These are phyloP conservation scores for Grigorovia jiainica DNA, from an alignment of 805 yeast species.

Conservation along the genomic window DNA sequence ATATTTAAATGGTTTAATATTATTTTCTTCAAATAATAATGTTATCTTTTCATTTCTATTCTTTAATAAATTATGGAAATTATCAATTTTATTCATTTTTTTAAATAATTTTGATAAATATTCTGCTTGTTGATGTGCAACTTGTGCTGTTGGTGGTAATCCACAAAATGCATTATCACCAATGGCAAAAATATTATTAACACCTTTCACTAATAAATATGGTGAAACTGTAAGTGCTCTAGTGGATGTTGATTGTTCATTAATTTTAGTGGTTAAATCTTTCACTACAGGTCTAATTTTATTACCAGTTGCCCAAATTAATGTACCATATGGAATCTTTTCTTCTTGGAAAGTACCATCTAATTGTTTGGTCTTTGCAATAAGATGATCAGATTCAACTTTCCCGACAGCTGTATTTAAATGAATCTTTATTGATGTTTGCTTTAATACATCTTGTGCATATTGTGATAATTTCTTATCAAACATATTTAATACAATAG, in stretches of 20 bases:
- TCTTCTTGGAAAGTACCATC: conserved; percentile 58
- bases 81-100: conserved; percentile 37
- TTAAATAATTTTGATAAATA: conserved; percentile 67
- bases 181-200: conserved; percentile 72
- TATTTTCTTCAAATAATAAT: conserved; percentile 37
- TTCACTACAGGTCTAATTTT: conserved; percentile 69
- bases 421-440: conserved; percentile 58
- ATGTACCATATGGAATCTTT: conserved; percentile 75
- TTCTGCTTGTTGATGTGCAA: conserved; percentile 87
- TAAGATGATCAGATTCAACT: conserved; percentile 63
- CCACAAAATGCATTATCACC: conserved; percentile 91
- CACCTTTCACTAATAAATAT: conserved; percentile 71
- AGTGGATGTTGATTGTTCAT: conserved; percentile 73
- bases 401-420: conserved; percentile 83
- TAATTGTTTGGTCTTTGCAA: conserved; percentile 60
- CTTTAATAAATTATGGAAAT: conserved; percentile 31
- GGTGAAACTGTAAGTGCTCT: conserved; percentile 81
- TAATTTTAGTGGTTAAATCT: conserved; percentile 57
- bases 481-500: conserved; percentile 62
- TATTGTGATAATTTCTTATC: conserved; percentile 36
- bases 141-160: conserved; percentile 94
- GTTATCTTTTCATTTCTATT: conserved; percentile 33
- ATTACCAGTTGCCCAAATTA: conserved; percentile 97
- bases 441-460: conserved; percentile 34
- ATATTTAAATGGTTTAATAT: conserved; percentile 62